These are phyloP conservation scores for Exophiala phaeomuriformis DNA, from an alignment of 2,329 filamentous ascomycete genomes.

Conservation along the genomic window DNA sequence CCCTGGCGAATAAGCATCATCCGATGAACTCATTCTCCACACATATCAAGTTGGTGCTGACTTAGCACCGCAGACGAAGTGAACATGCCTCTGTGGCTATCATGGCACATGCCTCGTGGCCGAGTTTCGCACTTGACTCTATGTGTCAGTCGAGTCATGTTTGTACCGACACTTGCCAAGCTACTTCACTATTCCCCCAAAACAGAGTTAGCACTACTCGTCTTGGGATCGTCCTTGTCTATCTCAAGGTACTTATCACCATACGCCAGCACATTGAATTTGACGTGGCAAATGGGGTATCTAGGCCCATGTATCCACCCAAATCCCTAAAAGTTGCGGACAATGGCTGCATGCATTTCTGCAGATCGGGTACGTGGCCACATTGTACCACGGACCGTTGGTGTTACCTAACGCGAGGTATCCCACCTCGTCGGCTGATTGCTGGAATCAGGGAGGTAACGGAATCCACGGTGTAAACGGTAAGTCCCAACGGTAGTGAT, in stretches of 20 bases:
- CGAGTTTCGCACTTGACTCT: too few species aligned
- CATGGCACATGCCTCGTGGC: too few species aligned
- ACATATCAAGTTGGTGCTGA: background rate
- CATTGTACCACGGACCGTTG: background rate
- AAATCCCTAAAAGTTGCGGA: background rate
- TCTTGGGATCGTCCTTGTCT: background rate
- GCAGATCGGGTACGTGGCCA: background rate
- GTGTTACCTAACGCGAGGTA: background rate
- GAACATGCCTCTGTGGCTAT: too few species aligned
- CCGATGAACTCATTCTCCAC: background rate
- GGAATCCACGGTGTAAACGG: background rate
- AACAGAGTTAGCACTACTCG: background rate
- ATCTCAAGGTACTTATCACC: background rate
- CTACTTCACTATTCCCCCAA: too few species aligned
- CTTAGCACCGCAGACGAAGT: too few species aligned
- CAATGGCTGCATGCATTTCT: background rate
- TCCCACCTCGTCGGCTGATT: background rate
- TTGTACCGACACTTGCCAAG: too few species aligned
- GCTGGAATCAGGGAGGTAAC: background rate
- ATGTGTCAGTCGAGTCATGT: too few species aligned
- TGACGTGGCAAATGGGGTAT: background rate
- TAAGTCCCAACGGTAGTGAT: background rate
- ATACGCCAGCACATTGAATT: background rate
- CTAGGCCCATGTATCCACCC: background rate
- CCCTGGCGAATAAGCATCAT: conserved; percentile 1